A percentile compares a stretch with the other conserved stretches of the same genome.
These are phyloP conservation scores for Cordyceps tenuipes DNA, from an alignment of 2,329 filamentous ascomycete species.

Conservation along the genomic window DNA sequence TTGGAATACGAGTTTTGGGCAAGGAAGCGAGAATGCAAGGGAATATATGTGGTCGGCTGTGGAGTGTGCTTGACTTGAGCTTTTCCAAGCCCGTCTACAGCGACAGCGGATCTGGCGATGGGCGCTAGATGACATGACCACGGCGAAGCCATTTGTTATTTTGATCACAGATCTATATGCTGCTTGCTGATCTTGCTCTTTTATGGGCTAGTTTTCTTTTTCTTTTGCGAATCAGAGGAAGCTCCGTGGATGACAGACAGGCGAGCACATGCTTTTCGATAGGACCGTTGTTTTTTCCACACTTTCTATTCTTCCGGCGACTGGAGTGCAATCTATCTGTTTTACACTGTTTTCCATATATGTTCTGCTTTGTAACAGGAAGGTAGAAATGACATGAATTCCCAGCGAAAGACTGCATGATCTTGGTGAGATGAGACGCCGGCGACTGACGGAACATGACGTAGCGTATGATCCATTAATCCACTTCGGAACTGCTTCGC, in stretches of 20 bases:
- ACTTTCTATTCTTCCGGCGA: slow-evolving; percentile 31
- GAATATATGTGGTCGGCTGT: background rate
- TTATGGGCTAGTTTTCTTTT: slow-evolving; percentile 16
- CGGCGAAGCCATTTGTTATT: background rate
- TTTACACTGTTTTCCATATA: slow-evolving; percentile 21
- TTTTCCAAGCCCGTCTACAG: background rate
- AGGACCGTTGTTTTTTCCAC: slow-evolving; percentile 25
- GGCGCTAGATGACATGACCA: background rate
- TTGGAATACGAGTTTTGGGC: background rate
- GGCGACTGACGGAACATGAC: background rate
- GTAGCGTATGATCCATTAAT: background rate
- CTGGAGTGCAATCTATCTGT: slow-evolving; percentile 38
- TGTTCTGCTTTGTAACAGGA: slow-evolving; percentile 5
- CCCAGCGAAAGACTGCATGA: background rate
- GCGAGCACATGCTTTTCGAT: slow-evolving; percentile 31
- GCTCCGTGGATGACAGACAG: slow-evolving; percentile 26
- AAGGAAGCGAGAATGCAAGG: background rate
- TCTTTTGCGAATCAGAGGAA: slow-evolving; percentile 21
- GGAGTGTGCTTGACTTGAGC: background rate
- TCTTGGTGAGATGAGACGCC: background rate
- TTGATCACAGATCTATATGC: slow-evolving; percentile 7
- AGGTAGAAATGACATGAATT: background rate
- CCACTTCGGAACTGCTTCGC: background rate
- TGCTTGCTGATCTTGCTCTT: slow-evolving; percentile 7
- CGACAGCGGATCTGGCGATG: background rate